Base-by-base conservation (phyloP, 768 basidiomycete genomes). In the Infundibulicybe gibba region DNA sequence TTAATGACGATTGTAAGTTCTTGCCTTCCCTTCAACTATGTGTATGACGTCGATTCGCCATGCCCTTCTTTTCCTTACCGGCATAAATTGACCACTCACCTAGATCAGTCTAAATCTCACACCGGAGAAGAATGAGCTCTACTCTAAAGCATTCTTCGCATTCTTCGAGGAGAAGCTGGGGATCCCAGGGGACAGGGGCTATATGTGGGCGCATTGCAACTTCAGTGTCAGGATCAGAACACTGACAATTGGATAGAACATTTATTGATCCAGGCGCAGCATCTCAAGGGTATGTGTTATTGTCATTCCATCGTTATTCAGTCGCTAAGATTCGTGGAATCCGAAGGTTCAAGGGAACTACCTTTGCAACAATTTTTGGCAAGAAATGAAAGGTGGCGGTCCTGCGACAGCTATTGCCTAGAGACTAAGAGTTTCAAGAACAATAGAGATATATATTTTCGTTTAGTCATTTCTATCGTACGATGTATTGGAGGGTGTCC, bases 51-150 rank as follows among this genome's bases (percentile, higher is more conserved):
- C 25, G 5, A 1, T 44, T 13, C 16, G 17, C 6, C n/a, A n/a
- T 49, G n/a, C 12, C 10, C 20, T 31, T 40, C 13, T 17, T 17
- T 33, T 8, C n/a, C 38, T 30, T 39, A 14, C 19, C 8, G 10
- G 8, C 11, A 3, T 32, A 20, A 32, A 15, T 31, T 33, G 6
- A 40, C 16, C 31, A 25, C 32, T 17, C 13, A 15, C 25, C 17
- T 48, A 87, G 86, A 67, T 62, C 37, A 80, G 77, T 57, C 62
- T 88, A 59, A 78, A 82, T 54, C 64, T 81, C 47, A 74, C 65
- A 38, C 66, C 72, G 0, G 59, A 73, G 32, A 49, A 54, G 34
- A 81, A 82, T 46, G 74, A 75, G 47, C 49, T 49, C 33, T 86
- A 82, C 62, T 80, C 81, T 61, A 74, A 74, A 53, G 66, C 59